Evolutionary conservation across 306 rosid species (phyloP).

Genomic region (Lupinus albus): DNA sequence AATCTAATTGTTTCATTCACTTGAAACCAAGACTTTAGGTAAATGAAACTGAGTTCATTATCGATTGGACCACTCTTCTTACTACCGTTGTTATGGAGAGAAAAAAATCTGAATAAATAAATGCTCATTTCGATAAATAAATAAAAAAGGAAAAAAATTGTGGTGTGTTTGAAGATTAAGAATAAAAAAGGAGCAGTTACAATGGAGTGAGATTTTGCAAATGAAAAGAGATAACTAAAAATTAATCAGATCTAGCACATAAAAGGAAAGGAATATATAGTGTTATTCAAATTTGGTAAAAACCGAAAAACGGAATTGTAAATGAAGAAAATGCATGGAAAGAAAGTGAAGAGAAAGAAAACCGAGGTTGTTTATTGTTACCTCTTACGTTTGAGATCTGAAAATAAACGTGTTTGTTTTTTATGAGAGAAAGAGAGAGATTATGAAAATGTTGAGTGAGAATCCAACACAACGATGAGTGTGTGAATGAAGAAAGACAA

Average conservation of each 20-base stretch:
- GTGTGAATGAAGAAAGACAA: too few species aligned
- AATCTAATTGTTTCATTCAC: too few species aligned
- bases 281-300: slow-evolving; percentile 29
- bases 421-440: not conserved
- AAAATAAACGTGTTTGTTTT: slow-evolving; percentile 20
- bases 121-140: not conserved
- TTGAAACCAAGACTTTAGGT: too few species aligned
- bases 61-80: too few species aligned
- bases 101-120: not conserved
- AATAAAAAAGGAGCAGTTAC: slow-evolving; percentile 5
- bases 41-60: not conserved
- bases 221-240: slow-evolving; percentile 7
- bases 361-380: not conserved
- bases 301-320: slow-evolving; percentile 12
- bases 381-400: slow-evolving; percentile 52
- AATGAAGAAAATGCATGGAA: not conserved
- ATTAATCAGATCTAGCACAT: slow-evolving; percentile 51
- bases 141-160: not conserved
- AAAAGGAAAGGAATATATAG: slow-evolving; percentile 23
- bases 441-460: not conserved
- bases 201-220: slow-evolving; percentile 16
- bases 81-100: not conserved
- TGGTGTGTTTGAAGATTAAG: not conserved
- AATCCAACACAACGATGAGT: not conserved
- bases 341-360: slow-evolving; percentile 1